phyloP scores from a whole-genome alignment of 2,329 filamentous ascomycete species.

The Emmonsiellopsis sp. region DNA sequence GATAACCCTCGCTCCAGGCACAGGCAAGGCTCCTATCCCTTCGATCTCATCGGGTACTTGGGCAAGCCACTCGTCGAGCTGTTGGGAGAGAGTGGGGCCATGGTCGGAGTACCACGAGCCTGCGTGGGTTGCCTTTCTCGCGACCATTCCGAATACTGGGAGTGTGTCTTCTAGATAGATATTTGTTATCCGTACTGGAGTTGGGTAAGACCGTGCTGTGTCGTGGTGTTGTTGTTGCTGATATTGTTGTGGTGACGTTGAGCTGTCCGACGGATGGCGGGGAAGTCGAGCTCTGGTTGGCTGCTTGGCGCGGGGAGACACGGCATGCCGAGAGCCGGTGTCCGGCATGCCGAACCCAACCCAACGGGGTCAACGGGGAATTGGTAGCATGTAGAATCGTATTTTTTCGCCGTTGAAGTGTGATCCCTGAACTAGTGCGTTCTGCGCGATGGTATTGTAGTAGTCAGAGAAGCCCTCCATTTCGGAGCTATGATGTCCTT shows the following conservation, averaged over 20 bases:
- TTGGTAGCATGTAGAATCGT: no score
- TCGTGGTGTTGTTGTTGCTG: not conserved
- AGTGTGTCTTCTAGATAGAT: no score
- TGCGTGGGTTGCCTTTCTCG: conserved; percentile 61
- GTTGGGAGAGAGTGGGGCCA: conserved; percentile 46
- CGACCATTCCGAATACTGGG: conserved; percentile 21
- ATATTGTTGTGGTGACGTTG: not conserved
- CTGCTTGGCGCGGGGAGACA: not conserved
- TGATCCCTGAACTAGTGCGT: no score
- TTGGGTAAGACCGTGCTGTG: not conserved
- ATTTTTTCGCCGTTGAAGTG: no score
- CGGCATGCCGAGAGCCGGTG: conserved; percentile 10
- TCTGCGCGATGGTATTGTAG: no score
- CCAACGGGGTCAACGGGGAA: not conserved
- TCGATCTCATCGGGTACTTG: conserved; percentile 59
- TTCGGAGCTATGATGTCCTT: no score
- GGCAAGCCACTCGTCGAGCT: conserved; percentile 68
- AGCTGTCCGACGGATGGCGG: not conserved
- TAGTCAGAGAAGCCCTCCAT: no score
- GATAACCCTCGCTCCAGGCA: conserved; percentile 67
- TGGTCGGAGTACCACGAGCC: conserved; percentile 76
- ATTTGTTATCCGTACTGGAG: not conserved
- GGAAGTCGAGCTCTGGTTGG: not conserved
- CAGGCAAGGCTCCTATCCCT: conserved; percentile 55
- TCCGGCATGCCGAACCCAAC: not conserved